Conservation (phyloP, 257 asterid genomes). For the Ballota nigra region DNA sequence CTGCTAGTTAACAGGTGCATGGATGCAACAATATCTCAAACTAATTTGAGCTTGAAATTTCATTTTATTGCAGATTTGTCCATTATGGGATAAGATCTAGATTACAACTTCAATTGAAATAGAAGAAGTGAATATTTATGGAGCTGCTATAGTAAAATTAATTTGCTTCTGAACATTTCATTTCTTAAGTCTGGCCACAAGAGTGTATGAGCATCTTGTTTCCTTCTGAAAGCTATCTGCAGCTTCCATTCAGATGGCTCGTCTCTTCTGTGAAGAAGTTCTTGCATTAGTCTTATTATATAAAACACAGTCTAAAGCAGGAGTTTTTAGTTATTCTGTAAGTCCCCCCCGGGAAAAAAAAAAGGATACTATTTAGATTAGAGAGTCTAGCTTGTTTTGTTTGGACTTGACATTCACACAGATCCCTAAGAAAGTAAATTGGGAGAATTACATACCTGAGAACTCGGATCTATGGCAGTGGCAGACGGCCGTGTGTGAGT, state of each 20-base stretch:
- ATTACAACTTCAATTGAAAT: not conserved
- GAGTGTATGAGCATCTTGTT: slow-evolving; percentile 7
- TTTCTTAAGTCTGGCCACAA: not conserved
- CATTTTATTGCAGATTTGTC: not conserved
- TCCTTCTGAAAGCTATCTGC: not conserved
- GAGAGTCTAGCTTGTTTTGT: slow-evolving; percentile 25
- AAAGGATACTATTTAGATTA: too few relatives aligned
- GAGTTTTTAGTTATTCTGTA: too few relatives aligned
- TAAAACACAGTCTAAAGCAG: too few relatives aligned
- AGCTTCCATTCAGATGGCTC: too few relatives aligned
- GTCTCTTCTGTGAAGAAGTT: too few relatives aligned
- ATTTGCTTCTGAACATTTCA: not conserved
- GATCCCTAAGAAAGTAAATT: slow-evolving; percentile 83
- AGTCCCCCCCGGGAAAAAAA: too few relatives aligned
- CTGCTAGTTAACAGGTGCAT: not conserved
- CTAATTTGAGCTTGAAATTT: not conserved
- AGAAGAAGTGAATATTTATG: not conserved
- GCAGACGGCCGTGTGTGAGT: slow-evolving; percentile 70
- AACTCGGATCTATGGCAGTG: slow-evolving; percentile 67
- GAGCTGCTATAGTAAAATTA: not conserved
- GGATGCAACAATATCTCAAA: not conserved
- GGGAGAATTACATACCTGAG: slow-evolving; percentile 70
- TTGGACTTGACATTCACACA: slow-evolving; percentile 79
- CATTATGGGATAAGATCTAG: too few relatives aligned
- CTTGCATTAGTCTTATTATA: too few relatives aligned